phyloP scores from a whole-genome alignment of 305 asterid species.

The Striga hermonthica region DNA sequence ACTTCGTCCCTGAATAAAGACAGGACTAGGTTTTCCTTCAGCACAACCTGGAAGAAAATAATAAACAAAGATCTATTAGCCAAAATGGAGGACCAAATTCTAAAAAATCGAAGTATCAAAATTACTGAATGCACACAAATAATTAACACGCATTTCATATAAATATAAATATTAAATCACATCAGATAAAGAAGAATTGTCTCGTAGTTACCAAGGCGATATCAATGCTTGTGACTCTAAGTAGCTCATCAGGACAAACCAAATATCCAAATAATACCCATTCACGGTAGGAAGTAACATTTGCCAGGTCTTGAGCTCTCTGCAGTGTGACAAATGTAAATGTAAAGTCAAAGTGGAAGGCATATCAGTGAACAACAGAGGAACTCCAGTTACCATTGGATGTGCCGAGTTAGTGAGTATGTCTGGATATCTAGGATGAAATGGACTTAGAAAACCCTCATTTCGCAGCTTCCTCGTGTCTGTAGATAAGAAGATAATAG shows the following conservation, averaged over 20 bases:
- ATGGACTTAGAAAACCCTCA: constrained; percentile 97
- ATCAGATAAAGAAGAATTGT: constrained; percentile 28
- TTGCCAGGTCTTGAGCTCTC: constrained; percentile 99
- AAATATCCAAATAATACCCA: constrained; percentile 98
- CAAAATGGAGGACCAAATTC: constrained; percentile 27
- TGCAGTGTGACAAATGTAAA: constrained; percentile 36
- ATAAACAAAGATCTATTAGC: constrained; percentile 31
- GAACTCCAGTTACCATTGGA: constrained; percentile 68
- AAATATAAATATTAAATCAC: constrained; percentile 22
- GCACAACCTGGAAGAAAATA: constrained; percentile 71
- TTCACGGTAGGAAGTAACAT: constrained; percentile 91
- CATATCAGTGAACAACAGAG: constrained; percentile 24
- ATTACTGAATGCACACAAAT: constrained; percentile 25
- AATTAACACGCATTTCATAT: constrained; percentile 21
- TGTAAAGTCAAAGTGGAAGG: constrained; percentile 17
- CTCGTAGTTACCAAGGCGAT: constrained; percentile 74
- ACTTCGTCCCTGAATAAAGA: constrained; percentile 93
- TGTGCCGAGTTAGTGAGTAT: constrained; percentile 99
- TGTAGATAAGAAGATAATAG: constrained; percentile 84
- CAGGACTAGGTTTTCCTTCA: constrained; percentile 92
- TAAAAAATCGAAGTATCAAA: constrained; percentile 28
- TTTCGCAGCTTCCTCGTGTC: constrained; percentile 96
- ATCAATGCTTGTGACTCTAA: constrained; percentile 96
- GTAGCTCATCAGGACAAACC: constrained; percentile 98
- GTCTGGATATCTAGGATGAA: constrained; percentile 99